Conservation (phyloP, 2,329 filamentous ascomycete species). For the Fusarium fracticaudum region DNA sequence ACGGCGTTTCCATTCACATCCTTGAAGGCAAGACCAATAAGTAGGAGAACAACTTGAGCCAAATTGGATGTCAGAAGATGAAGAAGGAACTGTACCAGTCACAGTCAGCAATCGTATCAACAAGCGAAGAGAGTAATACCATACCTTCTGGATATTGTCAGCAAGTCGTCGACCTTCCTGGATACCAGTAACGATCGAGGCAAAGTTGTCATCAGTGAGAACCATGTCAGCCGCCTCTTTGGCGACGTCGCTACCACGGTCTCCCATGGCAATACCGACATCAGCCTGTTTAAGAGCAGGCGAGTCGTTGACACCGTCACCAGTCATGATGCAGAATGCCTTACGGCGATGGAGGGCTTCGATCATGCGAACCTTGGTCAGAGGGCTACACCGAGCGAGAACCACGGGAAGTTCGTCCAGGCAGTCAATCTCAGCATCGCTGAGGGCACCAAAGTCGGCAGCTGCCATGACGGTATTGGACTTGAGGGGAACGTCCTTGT, state of each 20-base stretch:
- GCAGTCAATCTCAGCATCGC: conserved; percentile 69
- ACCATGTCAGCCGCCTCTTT: conserved; percentile 90
- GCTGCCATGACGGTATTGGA: conserved; percentile 67
- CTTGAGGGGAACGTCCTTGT: conserved; percentile 47
- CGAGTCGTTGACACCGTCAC: conserved; percentile 79
- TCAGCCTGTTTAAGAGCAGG: conserved; percentile 78
- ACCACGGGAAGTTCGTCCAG: conserved; percentile 71
- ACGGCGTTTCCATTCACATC: conserved; percentile 67
- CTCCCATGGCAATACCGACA: conserved; percentile 80
- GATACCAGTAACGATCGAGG: conserved; percentile 78
- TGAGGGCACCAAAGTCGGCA: conserved; percentile 69
- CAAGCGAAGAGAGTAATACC: not conserved
- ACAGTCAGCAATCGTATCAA: conserved; percentile 25
- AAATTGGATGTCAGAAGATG: conserved; percentile 76
- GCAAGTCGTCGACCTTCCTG: conserved; percentile 75
- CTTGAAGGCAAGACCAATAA: conserved; percentile 76
- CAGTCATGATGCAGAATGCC: conserved; percentile 78
- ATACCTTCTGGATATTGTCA: conserved; percentile 78
- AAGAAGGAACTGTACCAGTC: conserved; percentile 61
- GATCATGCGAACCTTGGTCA: conserved; percentile 80
- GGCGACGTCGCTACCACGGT: conserved; percentile 76
- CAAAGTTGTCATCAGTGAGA: conserved; percentile 88
- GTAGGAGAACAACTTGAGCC: conserved; percentile 73
- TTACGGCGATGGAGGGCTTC: conserved; percentile 76
- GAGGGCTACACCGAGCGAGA: conserved; percentile 74